These are phyloP conservation scores for Phytophthora foliorum DNA, from an alignment of 352 stramenopile species.

Conservation along the genomic window DNA sequence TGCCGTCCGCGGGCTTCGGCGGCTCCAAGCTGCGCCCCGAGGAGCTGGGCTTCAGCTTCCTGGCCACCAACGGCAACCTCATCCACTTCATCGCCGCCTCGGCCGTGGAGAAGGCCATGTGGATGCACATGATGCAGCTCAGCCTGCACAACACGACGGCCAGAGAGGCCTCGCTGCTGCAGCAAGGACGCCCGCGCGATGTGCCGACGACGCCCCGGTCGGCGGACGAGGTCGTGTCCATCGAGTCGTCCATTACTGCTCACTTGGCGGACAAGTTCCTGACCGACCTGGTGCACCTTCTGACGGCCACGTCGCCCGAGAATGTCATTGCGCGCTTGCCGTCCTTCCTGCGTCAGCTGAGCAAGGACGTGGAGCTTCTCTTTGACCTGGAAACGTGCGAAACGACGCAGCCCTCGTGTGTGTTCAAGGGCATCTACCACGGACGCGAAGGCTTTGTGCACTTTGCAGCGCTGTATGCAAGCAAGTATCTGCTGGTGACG, in stretches of 20 bases:
- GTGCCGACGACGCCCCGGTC: slow-evolving; percentile 37
- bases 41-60: slow-evolving; percentile 83
- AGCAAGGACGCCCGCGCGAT: slow-evolving; percentile 47
- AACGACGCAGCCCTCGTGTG: slow-evolving; percentile 74
- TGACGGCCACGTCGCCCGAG: slow-evolving; percentile 52
- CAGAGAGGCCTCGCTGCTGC: slow-evolving; percentile 55
- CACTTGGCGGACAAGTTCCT: slow-evolving; percentile 82
- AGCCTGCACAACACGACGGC: slow-evolving; percentile 60
- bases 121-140: slow-evolving; percentile 85
- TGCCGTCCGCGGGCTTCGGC: slow-evolving; percentile 83
- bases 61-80: slow-evolving; percentile 85
- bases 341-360: slow-evolving; percentile 80
- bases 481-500: slow-evolving; percentile 77
- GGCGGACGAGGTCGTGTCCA: slow-evolving; percentile 56
- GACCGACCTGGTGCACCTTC: slow-evolving; percentile 61
- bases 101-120: slow-evolving; percentile 82
- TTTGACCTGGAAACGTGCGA: slow-evolving; percentile 88
- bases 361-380: slow-evolving; percentile 86
- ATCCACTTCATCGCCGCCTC: slow-evolving; percentile 88
- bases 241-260: slow-evolving; percentile 74
- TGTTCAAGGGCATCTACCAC: slow-evolving; percentile 92
- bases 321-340: slow-evolving; percentile 68
- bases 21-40: slow-evolving; percentile 84
- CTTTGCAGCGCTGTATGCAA: slow-evolving; percentile 82
- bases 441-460: slow-evolving; percentile 88